These are phyloP conservation scores for Floccularia luteovirens DNA, from an alignment of 768 basidiomycete species.

Conservation along the genomic window DNA sequence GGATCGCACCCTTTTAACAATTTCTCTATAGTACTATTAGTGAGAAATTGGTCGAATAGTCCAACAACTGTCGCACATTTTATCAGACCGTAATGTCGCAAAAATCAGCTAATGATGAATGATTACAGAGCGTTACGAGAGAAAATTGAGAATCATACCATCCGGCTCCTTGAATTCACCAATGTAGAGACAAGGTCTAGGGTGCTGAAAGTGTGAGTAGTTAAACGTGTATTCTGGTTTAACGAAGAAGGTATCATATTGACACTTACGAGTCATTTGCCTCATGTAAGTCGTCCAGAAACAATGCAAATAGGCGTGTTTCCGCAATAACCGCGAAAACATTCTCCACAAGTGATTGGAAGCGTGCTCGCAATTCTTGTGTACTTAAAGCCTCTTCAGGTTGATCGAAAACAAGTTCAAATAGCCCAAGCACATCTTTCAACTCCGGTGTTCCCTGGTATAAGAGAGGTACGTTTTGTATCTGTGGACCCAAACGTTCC, in stretches of 20 bases:
- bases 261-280: constrained; percentile 54
- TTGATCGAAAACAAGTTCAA: constrained; percentile 41
- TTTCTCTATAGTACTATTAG: constrained; percentile 19
- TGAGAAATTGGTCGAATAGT: not conserved
- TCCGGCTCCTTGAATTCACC: constrained; percentile 55
- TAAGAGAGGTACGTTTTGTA: constrained; percentile 61
- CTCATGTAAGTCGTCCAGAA: constrained; percentile 69
- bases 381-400: constrained; percentile 51
- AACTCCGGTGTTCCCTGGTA: constrained; percentile 69
- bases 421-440: constrained; percentile 49
- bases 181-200: constrained; percentile 60
- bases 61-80: constrained; percentile 29
- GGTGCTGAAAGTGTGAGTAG: constrained; percentile 30
- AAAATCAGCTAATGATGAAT: constrained; percentile 44
- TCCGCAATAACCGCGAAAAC: constrained; percentile 66
- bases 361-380: constrained; percentile 57
- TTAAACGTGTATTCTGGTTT: constrained; percentile 4
- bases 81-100: constrained; percentile 52
- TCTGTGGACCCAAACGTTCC: constrained; percentile 58
- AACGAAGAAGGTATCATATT: constrained; percentile 6
- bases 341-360: constrained; percentile 63
- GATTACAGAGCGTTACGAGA: constrained; percentile 4
- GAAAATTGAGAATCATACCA: constrained; percentile 30
- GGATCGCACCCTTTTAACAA: constrained; percentile 40
- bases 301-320: constrained; percentile 62